A percentile compares a stretch with the other conserved stretches of the same genome.
These are phyloP conservation scores for Cystobasidium onofrii DNA, from an alignment of 768 basidiomycete species.

Conservation along the genomic window DNA sequence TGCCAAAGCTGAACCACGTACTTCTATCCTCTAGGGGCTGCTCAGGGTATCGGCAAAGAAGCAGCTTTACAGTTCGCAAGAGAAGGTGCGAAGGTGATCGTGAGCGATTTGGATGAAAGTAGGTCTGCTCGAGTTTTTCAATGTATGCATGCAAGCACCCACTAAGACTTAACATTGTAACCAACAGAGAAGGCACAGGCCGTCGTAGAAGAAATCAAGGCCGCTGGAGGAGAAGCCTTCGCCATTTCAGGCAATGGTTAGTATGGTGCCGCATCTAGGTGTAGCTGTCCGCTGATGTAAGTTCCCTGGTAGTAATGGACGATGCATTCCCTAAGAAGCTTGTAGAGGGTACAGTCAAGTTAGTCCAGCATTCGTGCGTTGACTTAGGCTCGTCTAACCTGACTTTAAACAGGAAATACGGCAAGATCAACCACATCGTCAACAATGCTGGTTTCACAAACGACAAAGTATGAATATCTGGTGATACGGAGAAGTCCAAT, in stretches of 20 bases:
- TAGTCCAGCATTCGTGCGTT: constrained; percentile 44
- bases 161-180: not conserved
- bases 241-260: constrained; percentile 62
- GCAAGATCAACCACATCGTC: constrained; percentile 76
- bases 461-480: constrained; percentile 24
- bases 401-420: constrained; percentile 55
- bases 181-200: constrained; percentile 20
- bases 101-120: constrained; percentile 70
- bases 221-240: constrained; percentile 61
- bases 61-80: constrained; percentile 68
- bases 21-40: constrained; percentile 33
- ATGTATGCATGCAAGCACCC: not conserved
- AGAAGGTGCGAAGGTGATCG: constrained; percentile 78
- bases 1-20: not conserved
- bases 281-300: not conserved
- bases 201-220: constrained; percentile 32
- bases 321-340: constrained; percentile 74
- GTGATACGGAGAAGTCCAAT: no score
- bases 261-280: not conserved
- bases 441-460: constrained; percentile 52
- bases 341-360: constrained; percentile 66
- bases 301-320: constrained; percentile 51
- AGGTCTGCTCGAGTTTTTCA: not conserved
- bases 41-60: constrained; percentile 68
- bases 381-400: not conserved